phyloP scores from a whole-genome alignment of 257 asterid species.

The Lavandula angustifolia region DNA sequence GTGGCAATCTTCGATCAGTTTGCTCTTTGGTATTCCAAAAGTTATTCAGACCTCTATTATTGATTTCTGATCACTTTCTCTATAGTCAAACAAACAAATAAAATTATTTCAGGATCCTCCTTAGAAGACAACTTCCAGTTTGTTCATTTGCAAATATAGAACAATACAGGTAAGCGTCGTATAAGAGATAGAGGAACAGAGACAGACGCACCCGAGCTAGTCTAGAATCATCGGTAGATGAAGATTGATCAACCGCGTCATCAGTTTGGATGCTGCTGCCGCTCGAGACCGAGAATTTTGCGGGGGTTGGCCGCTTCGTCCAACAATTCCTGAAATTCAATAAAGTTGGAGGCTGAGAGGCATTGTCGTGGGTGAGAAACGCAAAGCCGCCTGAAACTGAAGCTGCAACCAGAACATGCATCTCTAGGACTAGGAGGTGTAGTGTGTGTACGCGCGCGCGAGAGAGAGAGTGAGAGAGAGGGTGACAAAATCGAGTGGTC shows the following conservation, averaged over 20 bases:
- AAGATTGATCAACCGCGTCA: conserved; percentile 47
- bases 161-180: background rate
- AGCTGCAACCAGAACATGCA: conserved; percentile 57
- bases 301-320: conserved; percentile 43
- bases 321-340: conserved; percentile 40
- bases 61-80: too few relatives aligned
- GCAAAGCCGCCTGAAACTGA: conserved; percentile 58
- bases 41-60: too few relatives aligned
- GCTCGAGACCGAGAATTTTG: conserved; percentile 64
- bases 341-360: conserved; percentile 28
- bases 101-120: too few relatives aligned
- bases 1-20: background rate
- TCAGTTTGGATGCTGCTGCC: conserved; percentile 45
- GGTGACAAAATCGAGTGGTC: conserved; percentile 14
- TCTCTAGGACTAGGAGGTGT: conserved; percentile 22
- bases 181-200: background rate
- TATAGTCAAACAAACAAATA: too few relatives aligned
- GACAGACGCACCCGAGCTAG: conserved; percentile 74
- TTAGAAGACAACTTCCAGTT: background rate
- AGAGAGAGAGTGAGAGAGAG: conserved; percentile 9
- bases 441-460: background rate
- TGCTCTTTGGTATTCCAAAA: background rate
- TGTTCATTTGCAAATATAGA: background rate
- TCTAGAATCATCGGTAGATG: conserved; percentile 43
- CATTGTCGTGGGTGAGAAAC: conserved; percentile 47